Evolutionary conservation across 352 stramenopile species (phyloP), one percentile per base, ranked within the genome.

Genomic region (Peronospora farinosa): DNA sequence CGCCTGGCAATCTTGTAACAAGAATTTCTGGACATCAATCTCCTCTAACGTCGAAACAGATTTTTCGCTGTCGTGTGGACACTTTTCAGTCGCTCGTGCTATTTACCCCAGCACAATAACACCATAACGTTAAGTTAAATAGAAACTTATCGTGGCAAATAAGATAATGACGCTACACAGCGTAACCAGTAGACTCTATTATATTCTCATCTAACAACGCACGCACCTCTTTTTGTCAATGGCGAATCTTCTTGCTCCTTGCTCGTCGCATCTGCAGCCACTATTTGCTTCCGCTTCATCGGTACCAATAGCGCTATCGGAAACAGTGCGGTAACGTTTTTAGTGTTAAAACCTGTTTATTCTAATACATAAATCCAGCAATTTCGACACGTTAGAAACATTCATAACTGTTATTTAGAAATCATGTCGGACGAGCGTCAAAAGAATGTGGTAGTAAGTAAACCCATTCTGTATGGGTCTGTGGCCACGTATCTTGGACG

Each of bases 401-500:
- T 31, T 25, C 16, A 17, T 49, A 45, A 35, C 23, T 31, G 39
- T 31, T 44, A 63, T 33, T 37, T 7, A 21, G 4, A 6, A 31
- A 6, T 7, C 25, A 92, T 92, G 82, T 76, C 79, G 47, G 72
- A 92, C 41, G 63, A 57, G 56, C 65, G 80, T 13, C 80, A 87
- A 63, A 84, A 84, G 70, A 74, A 78, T 59, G 74, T 93, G 49
- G 65, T 90, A 41, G 86, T 95, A 32, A 91, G 77, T 64, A 88
- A 97, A 51, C 90, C 94, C n/a, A 95, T 98, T 67, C 74, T 96
- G 13, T 97, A 97, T 74, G 93, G 93, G 19, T 97, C 88, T 2
- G 78, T 97, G 35, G 93, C 93, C 19, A 96, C 91, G 63, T 97
- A 95, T 55, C 60, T 97, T 7, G 90, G 91, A 0, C 86, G 88